phyloP scores from a whole-genome alignment of 2,329 filamentous ascomycete species.

The Knufia petricola region DNA sequence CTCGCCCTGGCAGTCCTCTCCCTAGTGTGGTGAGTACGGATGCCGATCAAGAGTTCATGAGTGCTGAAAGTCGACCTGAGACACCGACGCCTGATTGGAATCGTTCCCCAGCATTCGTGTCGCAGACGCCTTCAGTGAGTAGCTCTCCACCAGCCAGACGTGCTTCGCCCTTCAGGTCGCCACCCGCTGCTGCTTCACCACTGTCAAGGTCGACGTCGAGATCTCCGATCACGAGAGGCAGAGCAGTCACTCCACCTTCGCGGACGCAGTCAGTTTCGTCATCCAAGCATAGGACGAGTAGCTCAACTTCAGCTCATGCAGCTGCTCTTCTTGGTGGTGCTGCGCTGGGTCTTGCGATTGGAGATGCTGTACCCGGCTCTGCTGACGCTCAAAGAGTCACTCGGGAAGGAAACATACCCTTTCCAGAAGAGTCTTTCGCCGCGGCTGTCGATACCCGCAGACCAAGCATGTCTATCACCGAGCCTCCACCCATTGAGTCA shows the following conservation, averaged over 20 bases:
- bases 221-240: not conserved
- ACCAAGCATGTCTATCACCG: slow-evolving; percentile 3
- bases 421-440: slow-evolving; percentile 45
- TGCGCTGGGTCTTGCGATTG: slow-evolving; percentile 3
- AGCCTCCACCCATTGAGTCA: slow-evolving; percentile 1
- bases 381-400: not conserved
- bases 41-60: slow-evolving; percentile 20
- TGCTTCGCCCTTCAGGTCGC: not conserved
- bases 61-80: slow-evolving; percentile 17
- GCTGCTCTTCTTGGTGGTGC: slow-evolving; percentile 4
- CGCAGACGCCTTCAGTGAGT: not conserved
- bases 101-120: not conserved
- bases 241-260: slow-evolving; percentile 13
- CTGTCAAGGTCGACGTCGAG: slow-evolving; percentile 1
- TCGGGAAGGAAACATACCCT: slow-evolving; percentile 59
- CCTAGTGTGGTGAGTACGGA: slow-evolving; percentile 21
- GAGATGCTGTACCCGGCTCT: not conserved
- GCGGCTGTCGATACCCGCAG: not conserved
- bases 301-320: not conserved
- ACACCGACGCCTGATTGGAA: slow-evolving; percentile 6
- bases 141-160: not conserved
- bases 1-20: slow-evolving; percentile 16
- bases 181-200: not conserved
- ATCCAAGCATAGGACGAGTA: slow-evolving; percentile 1
- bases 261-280: not conserved